Evolutionary conservation across 139 green algal genomes (phyloP).

Genomic region (Monoraphidium neglectum): DNA sequence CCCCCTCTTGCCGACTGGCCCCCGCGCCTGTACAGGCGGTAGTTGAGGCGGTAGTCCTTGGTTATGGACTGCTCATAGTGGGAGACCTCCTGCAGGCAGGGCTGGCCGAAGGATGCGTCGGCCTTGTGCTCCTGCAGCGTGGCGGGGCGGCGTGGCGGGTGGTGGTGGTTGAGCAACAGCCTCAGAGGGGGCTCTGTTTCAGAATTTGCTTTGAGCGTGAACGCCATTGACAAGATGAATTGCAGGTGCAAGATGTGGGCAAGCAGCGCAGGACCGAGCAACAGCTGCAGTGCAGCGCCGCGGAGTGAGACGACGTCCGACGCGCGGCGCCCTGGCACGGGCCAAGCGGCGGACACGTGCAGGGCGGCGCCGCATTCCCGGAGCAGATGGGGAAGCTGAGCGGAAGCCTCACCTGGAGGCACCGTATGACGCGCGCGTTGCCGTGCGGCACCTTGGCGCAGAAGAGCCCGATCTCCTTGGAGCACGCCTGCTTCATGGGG

Average conservation of each 20-base stretch:
- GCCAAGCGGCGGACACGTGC: background rate
- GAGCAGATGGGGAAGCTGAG: background rate
- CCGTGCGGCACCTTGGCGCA: conserved; percentile 79
- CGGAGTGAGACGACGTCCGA: no score
- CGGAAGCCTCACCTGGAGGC: background rate
- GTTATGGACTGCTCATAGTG: conserved; percentile 58
- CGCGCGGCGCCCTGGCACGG: no score
- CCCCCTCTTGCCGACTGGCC: no score
- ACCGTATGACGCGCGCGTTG: conserved; percentile 77
- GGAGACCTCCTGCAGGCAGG: conserved; percentile 69
- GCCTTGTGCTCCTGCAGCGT: conserved; percentile 67
- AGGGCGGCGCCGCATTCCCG: background rate
- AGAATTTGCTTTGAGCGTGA: no score
- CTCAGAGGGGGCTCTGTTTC: no score
- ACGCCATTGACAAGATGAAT: no score
- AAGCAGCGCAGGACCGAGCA: no score
- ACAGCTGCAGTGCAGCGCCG: no score
- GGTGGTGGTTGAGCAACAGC: no score
- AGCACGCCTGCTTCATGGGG: conserved; percentile 78
- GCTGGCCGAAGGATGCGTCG: conserved; percentile 62
- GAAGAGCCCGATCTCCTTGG: conserved; percentile 67
- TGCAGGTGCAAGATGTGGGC: no score
- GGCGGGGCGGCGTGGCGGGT: background rate
- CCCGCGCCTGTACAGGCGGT: no score
- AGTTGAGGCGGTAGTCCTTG: conserved; percentile 88